Percentiles rank a stretch among this genome's conserved stretches.
Conservation (phyloP, 202 grass and related monocot genomes). For the Digitaria exilis region DNA sequence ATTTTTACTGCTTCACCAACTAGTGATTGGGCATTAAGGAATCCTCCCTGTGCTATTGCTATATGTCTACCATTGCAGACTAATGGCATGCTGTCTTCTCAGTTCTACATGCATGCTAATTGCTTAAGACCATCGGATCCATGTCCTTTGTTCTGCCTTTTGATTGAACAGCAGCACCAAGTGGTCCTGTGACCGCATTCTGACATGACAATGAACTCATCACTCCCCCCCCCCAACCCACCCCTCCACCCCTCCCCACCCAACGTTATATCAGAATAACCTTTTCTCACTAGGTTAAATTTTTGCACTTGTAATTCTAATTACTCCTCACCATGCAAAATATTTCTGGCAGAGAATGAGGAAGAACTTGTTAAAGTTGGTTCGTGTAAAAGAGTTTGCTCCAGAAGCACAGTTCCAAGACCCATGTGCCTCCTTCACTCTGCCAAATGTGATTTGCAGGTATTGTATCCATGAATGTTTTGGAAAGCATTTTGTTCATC, state of each 20-base stretch:
- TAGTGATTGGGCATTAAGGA: slow-evolving; percentile 10
- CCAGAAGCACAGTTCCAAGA: slow-evolving; percentile 91
- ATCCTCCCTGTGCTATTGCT: slow-evolving; percentile 22
- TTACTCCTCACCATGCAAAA: slow-evolving; percentile 28
- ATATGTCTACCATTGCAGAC: slow-evolving; percentile 17
- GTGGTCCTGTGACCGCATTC: neutral
- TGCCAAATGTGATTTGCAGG: slow-evolving; percentile 98
- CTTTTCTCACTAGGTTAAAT: slow-evolving; percentile 6
- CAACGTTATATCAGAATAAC: neutral
- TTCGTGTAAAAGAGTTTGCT: slow-evolving; percentile 91
- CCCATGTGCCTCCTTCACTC: slow-evolving; percentile 66
- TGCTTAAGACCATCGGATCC: neutral
- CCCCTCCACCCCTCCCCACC: too few relatives aligned
- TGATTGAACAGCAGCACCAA: neutral
- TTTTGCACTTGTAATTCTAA: neutral
- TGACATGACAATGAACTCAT: neutral
- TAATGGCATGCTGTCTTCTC: slow-evolving; percentile 13
- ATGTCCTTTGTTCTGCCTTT: slow-evolving; percentile 14
- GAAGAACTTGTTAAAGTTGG: slow-evolving; percentile 91
- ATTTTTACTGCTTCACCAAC: slow-evolving; percentile 8
- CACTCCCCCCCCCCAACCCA: too few relatives aligned
- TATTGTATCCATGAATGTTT: slow-evolving; percentile 32
- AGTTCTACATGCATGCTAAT: neutral
- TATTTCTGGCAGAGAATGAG: slow-evolving; percentile 84
- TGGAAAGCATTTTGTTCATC: neutral